Conservation (phyloP, 1,284 basidiomycete genomes). For the Albatrellus sp. region DNA sequence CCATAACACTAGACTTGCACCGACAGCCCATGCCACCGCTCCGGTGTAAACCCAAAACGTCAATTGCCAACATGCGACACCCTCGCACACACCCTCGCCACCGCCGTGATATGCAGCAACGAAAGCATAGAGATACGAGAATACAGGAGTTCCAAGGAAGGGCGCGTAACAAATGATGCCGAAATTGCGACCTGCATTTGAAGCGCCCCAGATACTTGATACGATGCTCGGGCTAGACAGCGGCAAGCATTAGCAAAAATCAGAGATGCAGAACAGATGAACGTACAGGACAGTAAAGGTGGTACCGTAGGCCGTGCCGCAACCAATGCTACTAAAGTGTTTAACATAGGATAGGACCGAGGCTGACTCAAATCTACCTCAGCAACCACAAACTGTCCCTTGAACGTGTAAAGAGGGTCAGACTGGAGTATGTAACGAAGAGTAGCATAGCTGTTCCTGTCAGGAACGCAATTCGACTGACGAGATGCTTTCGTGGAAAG, state of each 20-base stretch:
- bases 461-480: conserved; percentile 53
- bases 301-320: conserved; percentile 54
- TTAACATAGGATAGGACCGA: not conserved
- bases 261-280: not conserved
- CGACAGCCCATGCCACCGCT: conserved; percentile 30
- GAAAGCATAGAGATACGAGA: conserved; percentile 67
- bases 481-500: conserved; percentile 33
- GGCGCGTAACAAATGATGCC: conserved; percentile 62
- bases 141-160: conserved; percentile 58
- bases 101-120: conserved; percentile 36
- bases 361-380: conserved; percentile 28
- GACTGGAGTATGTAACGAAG: conserved; percentile 39
- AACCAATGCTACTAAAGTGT: conserved; percentile 32
- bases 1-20: conserved; percentile 40
- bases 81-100: conserved; percentile 36
- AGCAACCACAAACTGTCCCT: conserved; percentile 45
- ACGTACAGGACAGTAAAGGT: conserved; percentile 60
- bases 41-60: conserved; percentile 46
- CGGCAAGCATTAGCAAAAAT: not conserved
- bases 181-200: conserved; percentile 63
- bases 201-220: conserved; percentile 54
- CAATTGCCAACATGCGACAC: conserved; percentile 46
- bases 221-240: conserved; percentile 53
- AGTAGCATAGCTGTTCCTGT: conserved; percentile 34
- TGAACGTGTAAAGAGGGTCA: conserved; percentile 31